Base-by-base conservation (phyloP, 441 rosid species). In the Macaranga tanarius region DNA sequence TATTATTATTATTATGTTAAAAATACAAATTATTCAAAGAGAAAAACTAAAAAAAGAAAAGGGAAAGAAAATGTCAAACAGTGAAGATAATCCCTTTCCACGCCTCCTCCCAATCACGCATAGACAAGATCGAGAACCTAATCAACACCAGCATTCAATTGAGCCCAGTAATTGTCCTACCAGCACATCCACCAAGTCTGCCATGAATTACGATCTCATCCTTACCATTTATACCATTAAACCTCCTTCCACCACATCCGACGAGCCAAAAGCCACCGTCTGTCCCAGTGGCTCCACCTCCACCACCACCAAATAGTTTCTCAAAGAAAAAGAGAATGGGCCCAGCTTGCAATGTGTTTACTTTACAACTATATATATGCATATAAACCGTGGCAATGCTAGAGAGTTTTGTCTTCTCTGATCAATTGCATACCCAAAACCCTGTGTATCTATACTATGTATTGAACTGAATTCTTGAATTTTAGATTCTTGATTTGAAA, bases 101-200 rank as follows among this genome's bases (percentile, higher is more conserved):
- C 62, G 59, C 90, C 2, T 85, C 99, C 6, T 94, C 97, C 77
- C 99, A 94, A 31, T 94, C 97, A 56, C 97, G 90, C 82, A 92
- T 92, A 73, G 99, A 94, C 83, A 97, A 94, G 88, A 94, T 94
- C 85, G 94, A 90, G 81, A 88, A 87, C 82, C 87, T 92, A 65
- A 90, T 92, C 72, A 76, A 87, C 83, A 87, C 82, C 76, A 85
- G 86, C 81, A 87, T 90, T 71, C 91, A 86, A 57, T 79, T 90
- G 9, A 77, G 76, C n/a, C 83, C 88, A 13, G 82, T 92, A 71
- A 83, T 92, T 1, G 96, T 92, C 76, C 92, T 81, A 63, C 90
- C 97, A 1, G 99, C 94, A 72, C 88, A 90, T 0, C 90, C 92
- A 0, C 89, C 91, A 1, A 89, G 90, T 20, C 94, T 92, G 9